Evolutionary conservation across 192 early-diverging fungal genomes (phyloP).

Genomic region (Backusella tarrabulga): DNA sequence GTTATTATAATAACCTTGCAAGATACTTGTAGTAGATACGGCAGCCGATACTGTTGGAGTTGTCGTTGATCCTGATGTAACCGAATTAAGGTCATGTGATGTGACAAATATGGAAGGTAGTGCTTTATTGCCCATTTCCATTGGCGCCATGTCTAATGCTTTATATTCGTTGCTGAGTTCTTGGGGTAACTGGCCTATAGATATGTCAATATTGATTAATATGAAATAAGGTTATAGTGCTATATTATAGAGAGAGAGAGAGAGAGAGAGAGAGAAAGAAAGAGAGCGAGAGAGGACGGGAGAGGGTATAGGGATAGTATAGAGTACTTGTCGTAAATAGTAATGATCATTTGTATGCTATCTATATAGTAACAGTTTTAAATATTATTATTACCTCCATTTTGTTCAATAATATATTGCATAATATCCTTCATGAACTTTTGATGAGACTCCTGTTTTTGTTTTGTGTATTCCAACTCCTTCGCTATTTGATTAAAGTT

Average conservation of each 20-base stretch:
- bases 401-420: constrained; percentile 49
- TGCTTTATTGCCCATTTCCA: neutral
- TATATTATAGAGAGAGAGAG: neutral
- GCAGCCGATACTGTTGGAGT: neutral
- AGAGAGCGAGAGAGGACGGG: no score
- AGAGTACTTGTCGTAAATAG: neutral
- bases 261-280: neutral
- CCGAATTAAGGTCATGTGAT: constrained; percentile 10
- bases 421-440: constrained; percentile 64
- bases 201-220: neutral
- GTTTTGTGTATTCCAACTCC: constrained; percentile 72
- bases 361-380: neutral
- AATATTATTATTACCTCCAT: constrained; percentile 18
- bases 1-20: neutral
- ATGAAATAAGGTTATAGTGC: neutral
- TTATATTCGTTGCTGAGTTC: constrained; percentile 10
- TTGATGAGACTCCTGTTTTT: constrained; percentile 67
- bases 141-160: neutral
- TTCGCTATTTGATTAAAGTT: constrained; percentile 70
- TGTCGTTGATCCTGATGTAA: neutral
- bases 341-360: neutral
- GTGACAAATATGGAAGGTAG: constrained; percentile 33
- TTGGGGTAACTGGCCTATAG: constrained; percentile 16
- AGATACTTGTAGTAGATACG: neutral
- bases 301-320: neutral